These are phyloP conservation scores for Mycena floridula DNA, from an alignment of 768 basidiomycete genomes.

Conservation along the genomic window DNA sequence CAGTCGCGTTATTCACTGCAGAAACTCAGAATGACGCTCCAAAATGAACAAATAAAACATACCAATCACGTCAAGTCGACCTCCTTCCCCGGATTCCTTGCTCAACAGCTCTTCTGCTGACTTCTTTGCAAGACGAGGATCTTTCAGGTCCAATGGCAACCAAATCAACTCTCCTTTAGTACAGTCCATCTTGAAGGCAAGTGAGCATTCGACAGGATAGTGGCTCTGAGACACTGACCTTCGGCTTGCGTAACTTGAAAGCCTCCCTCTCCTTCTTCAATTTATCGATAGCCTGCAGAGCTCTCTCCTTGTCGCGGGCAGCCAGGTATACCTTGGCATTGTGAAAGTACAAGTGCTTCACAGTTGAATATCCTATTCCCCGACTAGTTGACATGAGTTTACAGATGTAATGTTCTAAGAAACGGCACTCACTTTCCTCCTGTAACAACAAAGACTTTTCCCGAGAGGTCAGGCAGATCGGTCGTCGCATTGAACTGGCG, in stretches of 20 bases:
- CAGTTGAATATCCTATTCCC: background rate
- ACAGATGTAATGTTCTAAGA: background rate
- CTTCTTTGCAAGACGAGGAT: background rate
- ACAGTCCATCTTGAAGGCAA: too few relatives aligned
- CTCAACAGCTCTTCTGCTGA: background rate
- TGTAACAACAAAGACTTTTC: slow-evolving; percentile 50
- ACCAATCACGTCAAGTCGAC: background rate
- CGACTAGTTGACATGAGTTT: background rate
- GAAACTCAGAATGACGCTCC: background rate
- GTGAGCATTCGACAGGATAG: too few relatives aligned
- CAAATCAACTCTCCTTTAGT: background rate
- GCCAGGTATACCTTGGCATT: slow-evolving; percentile 46
- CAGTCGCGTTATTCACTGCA: background rate
- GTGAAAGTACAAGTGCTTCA: slow-evolving; percentile 11
- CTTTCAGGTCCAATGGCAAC: background rate
- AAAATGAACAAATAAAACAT: background rate
- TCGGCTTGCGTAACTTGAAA: background rate
- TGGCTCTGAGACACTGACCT: too few relatives aligned
- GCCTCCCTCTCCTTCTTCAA: slow-evolving; percentile 27
- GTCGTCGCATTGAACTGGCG: slow-evolving; percentile 24
- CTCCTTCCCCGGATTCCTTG: too few relatives aligned
- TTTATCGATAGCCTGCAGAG: slow-evolving; percentile 27
- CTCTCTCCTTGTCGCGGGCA: slow-evolving; percentile 22
- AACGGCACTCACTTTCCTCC: slow-evolving; percentile 44
- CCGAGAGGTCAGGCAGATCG: slow-evolving; percentile 39